phyloP scores from a whole-genome alignment of 202 grass and related monocot species.

The Zizania palustris region DNA sequence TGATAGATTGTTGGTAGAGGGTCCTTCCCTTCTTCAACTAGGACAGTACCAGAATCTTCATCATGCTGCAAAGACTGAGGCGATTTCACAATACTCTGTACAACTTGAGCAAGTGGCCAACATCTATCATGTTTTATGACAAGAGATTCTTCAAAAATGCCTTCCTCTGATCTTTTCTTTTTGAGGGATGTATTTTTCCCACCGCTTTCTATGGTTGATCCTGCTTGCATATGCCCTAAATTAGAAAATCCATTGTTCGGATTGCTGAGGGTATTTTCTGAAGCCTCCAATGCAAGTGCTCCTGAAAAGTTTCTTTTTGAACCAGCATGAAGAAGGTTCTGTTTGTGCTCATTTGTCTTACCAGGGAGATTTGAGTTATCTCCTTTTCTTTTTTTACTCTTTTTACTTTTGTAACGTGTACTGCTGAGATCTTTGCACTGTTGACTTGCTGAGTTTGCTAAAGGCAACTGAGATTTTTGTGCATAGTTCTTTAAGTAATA shows the following conservation, averaged over 20 bases:
- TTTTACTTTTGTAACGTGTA: slow-evolving; percentile 63
- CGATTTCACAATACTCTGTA: slow-evolving; percentile 54
- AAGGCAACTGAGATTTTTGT: slow-evolving; percentile 32
- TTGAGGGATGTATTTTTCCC: slow-evolving; percentile 32
- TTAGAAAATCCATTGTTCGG: slow-evolving; percentile 35
- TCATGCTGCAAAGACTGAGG: slow-evolving; percentile 23
- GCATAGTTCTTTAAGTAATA: slow-evolving; percentile 36
- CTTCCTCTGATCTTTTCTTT: slow-evolving; percentile 53
- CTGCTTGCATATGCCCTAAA: slow-evolving; percentile 40
- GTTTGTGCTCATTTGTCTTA: slow-evolving; percentile 44
- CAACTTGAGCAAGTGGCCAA: slow-evolving; percentile 61
- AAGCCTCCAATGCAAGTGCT: slow-evolving; percentile 42
- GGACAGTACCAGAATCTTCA: slow-evolving; percentile 37
- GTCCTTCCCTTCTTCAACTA: slow-evolving; percentile 43
- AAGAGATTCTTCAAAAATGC: slow-evolving; percentile 50
- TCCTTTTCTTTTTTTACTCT: slow-evolving; percentile 47
- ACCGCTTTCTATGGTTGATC: slow-evolving; percentile 17
- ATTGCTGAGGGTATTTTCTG: slow-evolving; percentile 36
- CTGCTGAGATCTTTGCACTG: slow-evolving; percentile 35
- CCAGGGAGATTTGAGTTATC: slow-evolving; percentile 35
- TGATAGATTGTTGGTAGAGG: slow-evolving; percentile 29
- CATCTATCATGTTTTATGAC: slow-evolving; percentile 72
- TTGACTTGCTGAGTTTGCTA: slow-evolving; percentile 35
- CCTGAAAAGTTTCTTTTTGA: slow-evolving; percentile 50
- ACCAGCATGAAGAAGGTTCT: slow-evolving; percentile 41